Evolutionary conservation across 805 yeast genomes (phyloP), one percentile per base, ranked within the genome.

Genomic region (Candida taoyuanica): DNA sequence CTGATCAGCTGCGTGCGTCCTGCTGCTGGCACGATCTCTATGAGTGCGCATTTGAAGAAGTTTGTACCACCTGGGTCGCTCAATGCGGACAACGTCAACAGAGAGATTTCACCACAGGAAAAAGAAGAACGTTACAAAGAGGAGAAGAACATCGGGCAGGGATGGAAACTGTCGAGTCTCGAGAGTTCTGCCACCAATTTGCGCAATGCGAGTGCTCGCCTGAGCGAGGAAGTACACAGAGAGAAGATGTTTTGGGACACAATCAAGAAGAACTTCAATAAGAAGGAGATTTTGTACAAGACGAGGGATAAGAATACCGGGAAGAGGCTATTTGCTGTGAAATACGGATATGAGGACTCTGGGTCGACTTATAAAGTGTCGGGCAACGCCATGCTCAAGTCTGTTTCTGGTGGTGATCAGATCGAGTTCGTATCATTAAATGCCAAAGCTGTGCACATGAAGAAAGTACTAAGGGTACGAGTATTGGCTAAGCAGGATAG

Each of bases 261-360:
- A 9, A 43, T 51, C 20, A 44, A 46, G 37, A 48, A 41, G 29
- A 54, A 52, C 31, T 49, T 52, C 35, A 52, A 56, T 23, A 47
- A 52, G 16, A 72, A 71, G 40, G 95, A 85, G 53, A 77, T 79
- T 1, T 58, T 89, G 11, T 79, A 81, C 52, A 85, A 83, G 48
- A 69, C 81, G 18, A 70, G 78, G 37, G 80, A 75, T 39, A 78
- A 77, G 7, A 68, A 70, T 6, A 58, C 70, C 0, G 68, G 76
- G 15, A 73, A 76, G 8, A 64, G 64, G 40, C 64, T 70, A 2
- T 70, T 89, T 30, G 94, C 91, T 4, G 82, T 91, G 26, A 86
- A 85, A 51, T 93, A 84, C 55, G 98, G 98, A 0, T 91, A 76
- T 63, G 89, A 83, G 14, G 97, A 89, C 59, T 78, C 95, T 0